Percentiles rank a stretch among this genome's conserved stretches.
Conservation (phyloP, 2,329 filamentous ascomycete genomes). For the Fusarium sp. region DNA sequence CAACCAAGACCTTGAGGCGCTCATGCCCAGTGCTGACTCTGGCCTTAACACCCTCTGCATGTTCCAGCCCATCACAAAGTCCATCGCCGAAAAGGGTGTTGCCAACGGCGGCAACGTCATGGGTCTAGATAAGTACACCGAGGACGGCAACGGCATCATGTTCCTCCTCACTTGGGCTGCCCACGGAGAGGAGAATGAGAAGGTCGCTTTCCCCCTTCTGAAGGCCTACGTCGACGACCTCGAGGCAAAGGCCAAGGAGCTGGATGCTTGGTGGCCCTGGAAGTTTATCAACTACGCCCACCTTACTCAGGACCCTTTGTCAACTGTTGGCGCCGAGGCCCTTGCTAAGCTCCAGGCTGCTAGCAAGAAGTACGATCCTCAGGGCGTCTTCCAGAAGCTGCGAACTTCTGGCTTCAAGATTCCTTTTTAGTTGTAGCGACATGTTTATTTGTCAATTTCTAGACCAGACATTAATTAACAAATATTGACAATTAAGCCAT, state of each 20-base stretch:
- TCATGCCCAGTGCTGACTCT: constrained; percentile 36
- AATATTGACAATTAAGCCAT: background rate
- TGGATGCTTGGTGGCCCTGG: constrained; percentile 43
- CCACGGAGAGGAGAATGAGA: constrained; percentile 47
- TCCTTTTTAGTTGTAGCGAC: constrained; percentile 19
- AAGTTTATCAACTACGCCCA: constrained; percentile 59
- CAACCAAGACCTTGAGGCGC: constrained; percentile 38
- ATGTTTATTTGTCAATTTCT: background rate
- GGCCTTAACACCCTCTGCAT: constrained; percentile 46
- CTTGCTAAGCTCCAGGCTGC: constrained; percentile 46
- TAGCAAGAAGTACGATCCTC: constrained; percentile 51
- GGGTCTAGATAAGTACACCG: constrained; percentile 45
- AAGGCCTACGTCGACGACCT: constrained; percentile 47
- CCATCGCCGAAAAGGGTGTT: constrained; percentile 44
- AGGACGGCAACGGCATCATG: constrained; percentile 44
- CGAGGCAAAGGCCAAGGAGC: constrained; percentile 39
- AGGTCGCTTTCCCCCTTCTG: constrained; percentile 49
- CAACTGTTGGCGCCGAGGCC: constrained; percentile 51
- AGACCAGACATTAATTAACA: background rate
- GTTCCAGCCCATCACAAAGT: constrained; percentile 48
- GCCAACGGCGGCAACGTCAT: constrained; percentile 48
- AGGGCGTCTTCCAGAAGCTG: constrained; percentile 51
- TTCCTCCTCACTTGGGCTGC: constrained; percentile 46
- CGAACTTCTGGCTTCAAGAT: constrained; percentile 48
- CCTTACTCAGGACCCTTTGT: constrained; percentile 50